phyloP scores from a whole-genome alignment of 345 rosid genomes.

The Cardamine resedifolia region DNA sequence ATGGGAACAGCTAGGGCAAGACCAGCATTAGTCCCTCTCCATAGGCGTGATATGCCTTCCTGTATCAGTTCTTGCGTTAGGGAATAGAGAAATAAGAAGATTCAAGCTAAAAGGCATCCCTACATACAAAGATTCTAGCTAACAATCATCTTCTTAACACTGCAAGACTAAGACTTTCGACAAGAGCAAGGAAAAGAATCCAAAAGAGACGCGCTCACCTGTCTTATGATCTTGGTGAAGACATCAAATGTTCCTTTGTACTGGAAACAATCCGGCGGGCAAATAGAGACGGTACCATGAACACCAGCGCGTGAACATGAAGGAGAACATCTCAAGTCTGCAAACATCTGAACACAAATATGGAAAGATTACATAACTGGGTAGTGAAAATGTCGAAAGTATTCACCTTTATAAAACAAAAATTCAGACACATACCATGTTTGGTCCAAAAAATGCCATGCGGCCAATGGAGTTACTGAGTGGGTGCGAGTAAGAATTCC shows the following conservation, averaged over 20 bases:
- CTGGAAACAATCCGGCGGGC: constrained; percentile 99
- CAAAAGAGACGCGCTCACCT: constrained; percentile 53
- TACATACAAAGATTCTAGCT: neutral
- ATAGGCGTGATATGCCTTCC: constrained; percentile 87
- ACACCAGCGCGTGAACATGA: constrained; percentile 93
- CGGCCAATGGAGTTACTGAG: constrained; percentile 72
- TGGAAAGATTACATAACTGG: neutral
- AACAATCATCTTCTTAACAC: neutral
- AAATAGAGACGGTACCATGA: constrained; percentile 95
- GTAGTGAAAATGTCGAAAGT: neutral
- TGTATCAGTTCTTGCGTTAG: constrained; percentile 42
- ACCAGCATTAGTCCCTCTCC: constrained; percentile 99
- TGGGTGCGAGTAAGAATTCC: constrained; percentile 86
- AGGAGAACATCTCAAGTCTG: constrained; percentile 93
- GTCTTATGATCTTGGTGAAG: constrained; percentile 81
- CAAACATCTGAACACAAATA: constrained; percentile 66
- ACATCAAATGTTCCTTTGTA: constrained; percentile 98
- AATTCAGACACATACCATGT: constrained; percentile 51
- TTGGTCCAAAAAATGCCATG: constrained; percentile 93
- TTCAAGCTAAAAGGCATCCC: constrained; percentile 8
- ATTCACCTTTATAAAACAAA: neutral
- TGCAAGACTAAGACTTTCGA: neutral
- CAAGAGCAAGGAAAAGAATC: neutral
- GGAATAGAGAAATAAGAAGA: constrained; percentile 5
- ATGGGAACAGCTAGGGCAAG: constrained; percentile 91